A percentile compares a stretch with the other conserved stretches of the same genome.
Evolutionary conservation across 108 stramenopile genomes (phyloP).

Genomic region (Cyclotella cryptica): DNA sequence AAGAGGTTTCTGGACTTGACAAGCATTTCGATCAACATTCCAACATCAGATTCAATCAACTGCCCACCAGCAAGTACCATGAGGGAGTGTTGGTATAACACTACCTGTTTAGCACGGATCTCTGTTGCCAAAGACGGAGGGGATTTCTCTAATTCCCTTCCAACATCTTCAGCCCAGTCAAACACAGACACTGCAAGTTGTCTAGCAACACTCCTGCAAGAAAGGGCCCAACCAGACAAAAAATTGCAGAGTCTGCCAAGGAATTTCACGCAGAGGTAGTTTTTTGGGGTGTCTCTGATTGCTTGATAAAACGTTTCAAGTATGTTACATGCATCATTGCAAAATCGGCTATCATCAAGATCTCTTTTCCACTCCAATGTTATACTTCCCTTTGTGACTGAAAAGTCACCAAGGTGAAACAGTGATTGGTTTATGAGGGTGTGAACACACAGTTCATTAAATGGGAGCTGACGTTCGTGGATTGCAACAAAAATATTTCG

Average conservation of each 20-base stretch:
- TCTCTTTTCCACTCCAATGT: slow-evolving; percentile 38
- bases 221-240: slow-evolving; percentile 19
- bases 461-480: slow-evolving; percentile 24
- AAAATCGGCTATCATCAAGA: slow-evolving; percentile 5
- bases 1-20: slow-evolving; percentile 30
- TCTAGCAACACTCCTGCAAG: slow-evolving; percentile 6
- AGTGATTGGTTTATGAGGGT: slow-evolving; percentile 49
- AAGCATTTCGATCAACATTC: slow-evolving; percentile 25
- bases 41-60: slow-evolving; percentile 25
- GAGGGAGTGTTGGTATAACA: slow-evolving; percentile 31
- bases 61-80: slow-evolving; percentile 19
- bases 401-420: slow-evolving; percentile 60
- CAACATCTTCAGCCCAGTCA: slow-evolving; percentile 29
- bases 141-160: slow-evolving; percentile 15
- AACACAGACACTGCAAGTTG: slow-evolving; percentile 13
- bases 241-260: slow-evolving; percentile 31
- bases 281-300: slow-evolving; percentile 50
- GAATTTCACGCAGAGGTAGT: slow-evolving; percentile 17
- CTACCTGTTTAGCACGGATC: slow-evolving; percentile 19
- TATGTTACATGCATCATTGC: neutral
- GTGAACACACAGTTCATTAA: slow-evolving; percentile 35
- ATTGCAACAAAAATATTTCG: slow-evolving; percentile 46
- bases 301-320: slow-evolving; percentile 25
- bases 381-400: neutral
- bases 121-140: neutral